phyloP scores from a whole-genome alignment of 345 rosid species.

The Litchi chinensis region DNA sequence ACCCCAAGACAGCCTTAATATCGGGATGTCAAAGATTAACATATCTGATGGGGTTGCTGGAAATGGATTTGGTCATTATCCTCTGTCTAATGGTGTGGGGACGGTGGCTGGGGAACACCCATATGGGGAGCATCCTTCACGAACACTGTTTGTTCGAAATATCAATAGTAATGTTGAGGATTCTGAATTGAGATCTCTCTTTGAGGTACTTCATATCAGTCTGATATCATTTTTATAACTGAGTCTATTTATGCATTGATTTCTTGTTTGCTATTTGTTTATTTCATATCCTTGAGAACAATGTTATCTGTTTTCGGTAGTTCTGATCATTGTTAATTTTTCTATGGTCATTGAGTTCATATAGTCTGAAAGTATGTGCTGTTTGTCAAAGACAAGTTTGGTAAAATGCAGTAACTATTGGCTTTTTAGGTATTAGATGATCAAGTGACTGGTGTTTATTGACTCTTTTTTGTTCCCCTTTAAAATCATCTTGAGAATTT shows the following conservation, averaged over 20 bases:
- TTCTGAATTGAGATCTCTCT: conserved; percentile 76
- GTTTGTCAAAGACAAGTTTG: not conserved
- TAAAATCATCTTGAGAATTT: not conserved
- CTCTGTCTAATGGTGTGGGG: conserved; percentile 63
- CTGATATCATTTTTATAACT: not conserved
- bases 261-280: not conserved
- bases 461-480: not conserved
- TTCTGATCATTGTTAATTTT: not conserved
- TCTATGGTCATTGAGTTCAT: not conserved
- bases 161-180: conserved; percentile 96
- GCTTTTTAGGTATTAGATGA: not conserved
- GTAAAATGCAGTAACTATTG: not conserved
- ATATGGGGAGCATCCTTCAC: conserved; percentile 94
- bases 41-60: conserved; percentile 53
- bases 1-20: conserved; percentile 49
- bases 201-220: conserved; percentile 60
- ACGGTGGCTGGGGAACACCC: conserved; percentile 91
- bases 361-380: not conserved
- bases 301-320: not conserved
- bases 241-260: not conserved
- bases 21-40: conserved; percentile 50
- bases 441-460: not conserved
- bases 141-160: conserved; percentile 91
- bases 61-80: conserved; percentile 49
- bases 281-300: not conserved